Conservation (phyloP, 208 protist species). For the Leishmania turanica region DNA sequence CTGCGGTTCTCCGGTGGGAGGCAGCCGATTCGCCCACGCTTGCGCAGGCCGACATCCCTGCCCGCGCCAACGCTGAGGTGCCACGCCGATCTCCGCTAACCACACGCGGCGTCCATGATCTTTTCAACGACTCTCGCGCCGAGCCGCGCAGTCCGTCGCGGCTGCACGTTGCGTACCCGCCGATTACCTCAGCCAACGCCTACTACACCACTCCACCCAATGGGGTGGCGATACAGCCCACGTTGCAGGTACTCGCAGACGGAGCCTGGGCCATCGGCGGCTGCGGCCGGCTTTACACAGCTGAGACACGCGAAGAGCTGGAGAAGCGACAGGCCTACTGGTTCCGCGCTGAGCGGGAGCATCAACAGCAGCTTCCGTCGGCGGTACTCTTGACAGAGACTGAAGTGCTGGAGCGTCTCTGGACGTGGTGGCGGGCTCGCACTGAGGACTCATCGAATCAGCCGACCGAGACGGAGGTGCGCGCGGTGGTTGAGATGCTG, state of each 20-base stretch:
- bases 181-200: not conserved
- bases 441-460: not conserved
- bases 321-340: conserved; percentile 24
- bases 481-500: conserved; percentile 16
- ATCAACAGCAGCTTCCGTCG: not conserved
- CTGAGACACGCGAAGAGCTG: conserved; percentile 20
- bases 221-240: conserved; percentile 16
- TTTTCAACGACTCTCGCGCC: not conserved
- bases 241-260: conserved; percentile 28
- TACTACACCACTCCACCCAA: not conserved
- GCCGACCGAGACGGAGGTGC: conserved; percentile 1
- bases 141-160: not conserved
- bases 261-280: conserved; percentile 28
- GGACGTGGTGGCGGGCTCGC: conserved; percentile 30
- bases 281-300: conserved; percentile 30
- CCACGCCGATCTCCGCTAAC: not conserved
- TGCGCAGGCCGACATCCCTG: not conserved
- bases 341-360: conserved; percentile 18
- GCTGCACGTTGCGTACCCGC: not conserved
- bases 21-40: too few relatives aligned
- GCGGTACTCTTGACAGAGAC: conserved; percentile 12
- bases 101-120: not conserved
- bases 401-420: conserved; percentile 28
- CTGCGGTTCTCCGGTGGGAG: too few relatives aligned
- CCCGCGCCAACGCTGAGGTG: not conserved